Evolutionary conservation across 2,329 filamentous ascomycete genomes (phyloP).

Genomic region (Paraphaeosphaeria sporulosa): DNA sequence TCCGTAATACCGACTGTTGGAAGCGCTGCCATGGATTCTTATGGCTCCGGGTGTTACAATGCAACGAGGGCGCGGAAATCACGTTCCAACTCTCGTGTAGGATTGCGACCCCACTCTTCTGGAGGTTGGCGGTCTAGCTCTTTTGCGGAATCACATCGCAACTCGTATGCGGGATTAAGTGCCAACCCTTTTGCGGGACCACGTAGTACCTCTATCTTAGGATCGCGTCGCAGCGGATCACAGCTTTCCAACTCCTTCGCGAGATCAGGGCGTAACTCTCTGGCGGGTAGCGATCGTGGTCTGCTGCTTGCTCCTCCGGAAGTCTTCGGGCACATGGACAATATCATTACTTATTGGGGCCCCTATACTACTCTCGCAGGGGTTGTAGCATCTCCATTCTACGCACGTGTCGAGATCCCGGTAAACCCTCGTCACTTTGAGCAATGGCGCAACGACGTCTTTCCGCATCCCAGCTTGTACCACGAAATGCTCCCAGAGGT

Average conservation of each 20-base stretch:
- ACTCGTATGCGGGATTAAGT: neutral
- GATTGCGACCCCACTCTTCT: neutral
- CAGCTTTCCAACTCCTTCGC: no score
- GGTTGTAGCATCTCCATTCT: neutral
- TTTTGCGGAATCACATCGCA: no score
- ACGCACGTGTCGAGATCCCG: constrained; percentile 1
- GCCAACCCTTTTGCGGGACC: neutral
- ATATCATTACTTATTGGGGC: constrained; percentile 7
- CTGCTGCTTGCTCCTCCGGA: neutral
- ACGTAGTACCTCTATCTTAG: neutral
- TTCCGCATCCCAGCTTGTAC: neutral
- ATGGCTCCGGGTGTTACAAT: no score
- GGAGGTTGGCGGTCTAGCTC: no score
- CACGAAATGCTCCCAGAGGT: neutral
- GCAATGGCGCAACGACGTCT: constrained; percentile 4
- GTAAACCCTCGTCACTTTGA: constrained; percentile 6
- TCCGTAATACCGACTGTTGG: no score
- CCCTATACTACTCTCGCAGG: neutral
- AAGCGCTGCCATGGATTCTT: no score
- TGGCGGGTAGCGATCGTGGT: no score
- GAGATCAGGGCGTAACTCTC: no score
- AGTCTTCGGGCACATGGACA: neutral
- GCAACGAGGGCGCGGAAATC: no score
- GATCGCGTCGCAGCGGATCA: no score
- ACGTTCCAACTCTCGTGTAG: no score